Percentiles rank a stretch among this genome's conserved stretches.
Conservation (phyloP, 768 basidiomycete genomes). For the Chalciporus chontae region DNA sequence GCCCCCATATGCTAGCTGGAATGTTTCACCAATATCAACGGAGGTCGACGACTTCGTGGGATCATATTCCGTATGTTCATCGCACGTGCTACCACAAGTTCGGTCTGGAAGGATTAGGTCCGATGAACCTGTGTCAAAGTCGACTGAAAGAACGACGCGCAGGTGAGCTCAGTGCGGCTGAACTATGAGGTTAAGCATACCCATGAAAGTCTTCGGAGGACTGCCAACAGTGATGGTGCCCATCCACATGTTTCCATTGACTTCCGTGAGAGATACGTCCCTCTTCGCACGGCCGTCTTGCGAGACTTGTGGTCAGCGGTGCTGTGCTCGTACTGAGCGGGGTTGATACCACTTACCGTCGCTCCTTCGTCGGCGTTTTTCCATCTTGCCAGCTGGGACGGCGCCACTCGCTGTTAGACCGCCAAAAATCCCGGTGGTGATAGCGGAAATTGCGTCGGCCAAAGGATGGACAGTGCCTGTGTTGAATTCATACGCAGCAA, state of each 20-base stretch:
- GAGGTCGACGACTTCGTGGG: slow-evolving; percentile 31
- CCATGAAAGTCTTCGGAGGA: slow-evolving; percentile 41
- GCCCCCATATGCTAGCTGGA: slow-evolving; percentile 36
- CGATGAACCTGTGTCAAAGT: slow-evolving; percentile 52
- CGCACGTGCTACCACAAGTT: slow-evolving; percentile 29
- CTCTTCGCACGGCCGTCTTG: slow-evolving; percentile 24
- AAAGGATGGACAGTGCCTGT: slow-evolving; percentile 40
- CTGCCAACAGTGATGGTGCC: slow-evolving; percentile 46
- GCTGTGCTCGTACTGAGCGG: not conserved
- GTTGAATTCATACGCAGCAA: slow-evolving; percentile 43
- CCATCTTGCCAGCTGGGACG: not conserved
- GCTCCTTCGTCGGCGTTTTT: slow-evolving; percentile 8
- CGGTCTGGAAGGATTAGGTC: slow-evolving; percentile 43
- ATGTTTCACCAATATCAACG: slow-evolving; percentile 19
- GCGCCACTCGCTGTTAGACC: not conserved
- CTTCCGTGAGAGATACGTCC: slow-evolving; percentile 34
- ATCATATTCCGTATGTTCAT: slow-evolving; percentile 31
- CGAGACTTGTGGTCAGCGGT: not conserved
- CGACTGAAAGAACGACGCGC: slow-evolving; percentile 32
- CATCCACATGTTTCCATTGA: slow-evolving; percentile 41
- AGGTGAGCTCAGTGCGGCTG: not conserved
- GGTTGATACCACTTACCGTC: not conserved
- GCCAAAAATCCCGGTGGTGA: not conserved
- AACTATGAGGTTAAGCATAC: slow-evolving; percentile 22
- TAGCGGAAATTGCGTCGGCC: slow-evolving; percentile 10